A percentile compares a stretch with the other conserved stretches of the same genome.
Conservation (phyloP, 495 filamentous ascomycete genomes). For the Wilcoxina mikolae region DNA sequence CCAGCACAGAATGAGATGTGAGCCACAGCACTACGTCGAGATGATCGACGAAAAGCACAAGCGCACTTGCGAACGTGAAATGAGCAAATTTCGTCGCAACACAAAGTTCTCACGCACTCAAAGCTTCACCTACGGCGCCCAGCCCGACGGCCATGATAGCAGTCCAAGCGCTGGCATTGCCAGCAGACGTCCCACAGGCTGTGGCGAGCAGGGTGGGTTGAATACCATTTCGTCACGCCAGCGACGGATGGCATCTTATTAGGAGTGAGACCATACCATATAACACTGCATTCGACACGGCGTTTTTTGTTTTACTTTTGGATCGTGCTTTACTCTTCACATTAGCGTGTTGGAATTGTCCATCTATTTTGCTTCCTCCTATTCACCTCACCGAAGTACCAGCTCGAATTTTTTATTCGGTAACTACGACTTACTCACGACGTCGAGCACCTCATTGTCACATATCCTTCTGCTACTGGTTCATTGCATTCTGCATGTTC, state of each 20-base stretch:
- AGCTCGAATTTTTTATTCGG: not conserved
- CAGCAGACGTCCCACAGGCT: not conserved
- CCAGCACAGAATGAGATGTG: conserved; percentile 62
- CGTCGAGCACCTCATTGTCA: not conserved
- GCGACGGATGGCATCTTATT: not conserved
- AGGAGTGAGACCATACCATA: not conserved
- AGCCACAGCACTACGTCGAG: conserved; percentile 85
- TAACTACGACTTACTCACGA: not conserved
- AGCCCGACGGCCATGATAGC: not conserved
- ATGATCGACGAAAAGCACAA: conserved; percentile 85
- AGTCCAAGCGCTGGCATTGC: not conserved
- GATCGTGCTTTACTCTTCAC: not conserved
- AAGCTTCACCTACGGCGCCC: conserved; percentile 69
- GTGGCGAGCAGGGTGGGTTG: no score
- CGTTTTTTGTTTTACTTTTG: not conserved
- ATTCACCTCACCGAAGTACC: not conserved
- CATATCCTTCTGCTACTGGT: not conserved
- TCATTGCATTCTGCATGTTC: not conserved
- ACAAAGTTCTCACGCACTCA: conserved; percentile 68
- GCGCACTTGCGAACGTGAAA: conserved; percentile 79
- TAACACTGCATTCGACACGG: not conserved
- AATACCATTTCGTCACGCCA: not conserved
- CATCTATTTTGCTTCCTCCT: not conserved
- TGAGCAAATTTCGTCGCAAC: conserved; percentile 70
- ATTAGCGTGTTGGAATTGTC: not conserved